phyloP scores from a whole-genome alignment of 164 flowering plant species.

The Berberis vulgaris region DNA sequence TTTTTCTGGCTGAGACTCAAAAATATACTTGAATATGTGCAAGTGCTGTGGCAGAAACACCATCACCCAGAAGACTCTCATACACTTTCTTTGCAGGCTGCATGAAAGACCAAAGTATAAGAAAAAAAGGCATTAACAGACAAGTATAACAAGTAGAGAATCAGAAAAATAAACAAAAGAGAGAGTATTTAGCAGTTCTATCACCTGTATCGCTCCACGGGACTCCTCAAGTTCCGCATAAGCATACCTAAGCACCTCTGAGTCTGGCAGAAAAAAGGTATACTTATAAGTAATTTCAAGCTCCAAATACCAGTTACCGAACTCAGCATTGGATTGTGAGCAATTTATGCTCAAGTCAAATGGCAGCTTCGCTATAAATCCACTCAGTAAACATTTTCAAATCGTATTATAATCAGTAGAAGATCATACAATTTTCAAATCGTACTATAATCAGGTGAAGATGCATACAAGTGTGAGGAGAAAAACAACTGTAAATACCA shows the following conservation, averaged over 20 bases:
- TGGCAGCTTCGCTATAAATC: no score
- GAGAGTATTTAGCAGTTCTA: neutral
- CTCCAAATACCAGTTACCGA: no score
- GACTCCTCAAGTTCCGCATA: conserved; percentile 96
- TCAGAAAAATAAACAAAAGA: neutral
- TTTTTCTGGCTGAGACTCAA: no score
- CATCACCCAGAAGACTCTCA: conserved; percentile 77
- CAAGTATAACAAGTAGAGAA: neutral
- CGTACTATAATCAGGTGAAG: neutral
- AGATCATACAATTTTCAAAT: no score
- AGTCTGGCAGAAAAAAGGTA: conserved; percentile 30
- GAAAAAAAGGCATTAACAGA: no score
- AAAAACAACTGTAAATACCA: conserved; percentile 33
- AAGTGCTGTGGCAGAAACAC: conserved; percentile 52
- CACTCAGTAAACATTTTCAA: no score
- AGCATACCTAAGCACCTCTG: conserved; percentile 83
- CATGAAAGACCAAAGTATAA: conserved; percentile 13
- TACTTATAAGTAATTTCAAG: neutral
- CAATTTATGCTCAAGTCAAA: no score
- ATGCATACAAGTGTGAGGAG: neutral
- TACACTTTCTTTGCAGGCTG: conserved; percentile 87
- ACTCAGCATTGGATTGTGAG: no score
- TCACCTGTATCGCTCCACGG: conserved; percentile 80
- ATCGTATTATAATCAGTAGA: no score
- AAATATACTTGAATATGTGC: conserved; percentile 78